phyloP scores from a whole-genome alignment of 164 flowering plant genomes.

The Protea cynaroides region DNA sequence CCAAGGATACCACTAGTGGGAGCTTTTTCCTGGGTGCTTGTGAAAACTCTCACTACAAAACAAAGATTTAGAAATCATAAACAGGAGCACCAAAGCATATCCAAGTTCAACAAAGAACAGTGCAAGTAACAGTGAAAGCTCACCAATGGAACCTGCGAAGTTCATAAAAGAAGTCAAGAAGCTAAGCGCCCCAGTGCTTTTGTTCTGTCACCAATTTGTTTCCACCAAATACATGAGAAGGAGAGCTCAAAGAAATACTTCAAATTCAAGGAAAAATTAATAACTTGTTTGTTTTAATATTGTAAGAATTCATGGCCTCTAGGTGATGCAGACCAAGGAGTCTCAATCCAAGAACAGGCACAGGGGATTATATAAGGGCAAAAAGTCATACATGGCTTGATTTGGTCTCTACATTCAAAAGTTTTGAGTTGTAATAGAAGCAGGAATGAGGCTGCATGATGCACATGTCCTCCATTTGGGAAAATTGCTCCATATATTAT shows the following conservation, averaged over 20 bases:
- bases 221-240: not conserved
- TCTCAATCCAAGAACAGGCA: too few species aligned
- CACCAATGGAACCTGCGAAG: constrained; percentile 77
- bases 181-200: constrained; percentile 94
- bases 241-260: not conserved
- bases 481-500: too few species aligned
- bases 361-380: too few species aligned
- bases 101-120: not conserved
- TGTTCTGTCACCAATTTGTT: constrained; percentile 47
- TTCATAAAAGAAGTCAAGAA: constrained; percentile 89
- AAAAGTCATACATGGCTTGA: too few species aligned
- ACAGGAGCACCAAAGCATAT: not conserved
- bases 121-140: constrained; percentile 16
- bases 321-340: too few species aligned
- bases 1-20: constrained; percentile 83
- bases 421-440: too few species aligned
- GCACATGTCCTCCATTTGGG: too few species aligned
- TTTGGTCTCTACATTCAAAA: too few species aligned
- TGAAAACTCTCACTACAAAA: constrained; percentile 85
- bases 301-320: too few species aligned
- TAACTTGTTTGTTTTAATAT: too few species aligned
- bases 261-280: not conserved
- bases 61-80: constrained; percentile 3
- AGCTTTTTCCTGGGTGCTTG: constrained; percentile 90
- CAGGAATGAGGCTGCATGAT: too few species aligned